Evolutionary conservation across 2,329 filamentous ascomycete species (phyloP), one percentile per base, ranked within the genome.

Genomic region (Torrubiella hemipterigena): DNA sequence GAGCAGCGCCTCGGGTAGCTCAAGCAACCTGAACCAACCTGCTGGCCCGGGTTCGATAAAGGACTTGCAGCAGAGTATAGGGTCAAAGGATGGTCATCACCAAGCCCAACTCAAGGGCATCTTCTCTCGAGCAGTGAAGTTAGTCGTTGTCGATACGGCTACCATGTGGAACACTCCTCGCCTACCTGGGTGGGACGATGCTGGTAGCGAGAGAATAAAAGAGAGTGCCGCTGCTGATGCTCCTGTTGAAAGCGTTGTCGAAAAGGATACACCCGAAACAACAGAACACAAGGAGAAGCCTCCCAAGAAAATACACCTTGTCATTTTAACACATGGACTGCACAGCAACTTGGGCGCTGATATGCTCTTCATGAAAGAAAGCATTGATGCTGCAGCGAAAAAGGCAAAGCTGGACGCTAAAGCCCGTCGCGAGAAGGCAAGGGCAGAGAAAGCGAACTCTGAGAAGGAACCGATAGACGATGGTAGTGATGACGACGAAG

Each of bases 351-450:
- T 95, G 10, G 85, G 91, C 5, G 82, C 86, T 15, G 91, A 98
- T 52, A 94, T 98, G 91, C 65, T 98, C 14, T 98, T 83, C 50
- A 60, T 98, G 52, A 98, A 98, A 50, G 91, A 98, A 56, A 93
- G 85, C 54, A 96, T 98, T 39, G 91, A 98, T 58, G 75, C 77
- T 17, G 77, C 83, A 3, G 80, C 79, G 4, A 78, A 65, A 44
- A 76, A 89, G 49, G 80, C 83, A 17, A 77, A 78, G 43, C 60
- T 74, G 30, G 78, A 83, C 52, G 73, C 77, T 22, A 77, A 68
- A 50, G 66, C 61, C 30, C 67, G 81, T 35, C 72, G 66, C 43
- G 64, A 61, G 34, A 63, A 56, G 43, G 60, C 69, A 46, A 54
- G 61, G 48, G 49, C 58, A 4, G 31, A 34, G 22, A 39, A 36